Conservation (phyloP, 2,329 filamentous ascomycete genomes). For the Ophiostoma ulmi region DNA sequence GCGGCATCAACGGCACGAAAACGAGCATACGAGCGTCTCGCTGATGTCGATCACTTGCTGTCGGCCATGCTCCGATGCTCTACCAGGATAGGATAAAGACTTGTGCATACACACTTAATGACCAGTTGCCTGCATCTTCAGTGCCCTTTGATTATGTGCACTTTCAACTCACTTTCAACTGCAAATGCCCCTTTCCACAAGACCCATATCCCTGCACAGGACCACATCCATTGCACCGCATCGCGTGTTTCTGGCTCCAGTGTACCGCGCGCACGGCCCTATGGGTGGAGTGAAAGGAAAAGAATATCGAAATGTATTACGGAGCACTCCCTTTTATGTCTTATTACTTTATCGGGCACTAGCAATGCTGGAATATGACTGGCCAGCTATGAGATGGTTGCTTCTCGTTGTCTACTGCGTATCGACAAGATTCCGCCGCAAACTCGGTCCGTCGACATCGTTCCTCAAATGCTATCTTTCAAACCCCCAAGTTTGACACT, state of each 20-base stretch:
- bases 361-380: background rate
- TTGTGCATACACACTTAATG: background rate
- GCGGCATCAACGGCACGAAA: background rate
- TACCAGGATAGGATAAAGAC: background rate
- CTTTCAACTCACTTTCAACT: too few species aligned
- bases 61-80: background rate
- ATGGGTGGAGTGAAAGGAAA: slow-evolving; percentile 7
- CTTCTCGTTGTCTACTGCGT: background rate
- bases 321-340: background rate
- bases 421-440: too few species aligned
- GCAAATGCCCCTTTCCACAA: background rate
- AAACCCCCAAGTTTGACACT: background rate
- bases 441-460: background rate
- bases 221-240: slow-evolving; percentile 1
- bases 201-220: slow-evolving; percentile 3
- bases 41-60: background rate
- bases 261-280: slow-evolving; percentile 21
- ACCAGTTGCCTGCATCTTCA: background rate
- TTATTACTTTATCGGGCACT: background rate
- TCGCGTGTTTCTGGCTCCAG: slow-evolving; percentile 12
- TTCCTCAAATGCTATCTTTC: background rate
- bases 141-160: background rate
- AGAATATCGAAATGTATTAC: background rate
- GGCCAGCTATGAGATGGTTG: background rate
- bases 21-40: background rate